Conservation (phyloP, 2,329 filamentous ascomycete genomes). For the Triangularia setosa region DNA sequence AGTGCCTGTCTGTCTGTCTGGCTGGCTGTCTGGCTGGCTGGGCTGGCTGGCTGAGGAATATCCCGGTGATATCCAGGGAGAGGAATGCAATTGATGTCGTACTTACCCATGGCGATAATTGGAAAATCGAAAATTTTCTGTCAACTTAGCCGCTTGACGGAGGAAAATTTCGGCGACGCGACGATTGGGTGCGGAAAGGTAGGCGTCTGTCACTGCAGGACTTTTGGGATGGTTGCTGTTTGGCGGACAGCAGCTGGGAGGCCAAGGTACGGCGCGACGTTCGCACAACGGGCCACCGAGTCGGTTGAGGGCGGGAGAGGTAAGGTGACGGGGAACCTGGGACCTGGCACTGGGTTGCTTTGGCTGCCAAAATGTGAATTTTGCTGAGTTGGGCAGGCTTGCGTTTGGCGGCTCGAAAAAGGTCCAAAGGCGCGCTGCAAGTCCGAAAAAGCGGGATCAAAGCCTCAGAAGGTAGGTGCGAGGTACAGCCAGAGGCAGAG, state of each 20-base stretch:
- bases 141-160: conserved; percentile 29
- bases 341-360: conserved; percentile 16
- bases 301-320: conserved; percentile 3
- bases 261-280: conserved; percentile 21
- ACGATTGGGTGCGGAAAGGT: conserved; percentile 21
- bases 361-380: neutral
- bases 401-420: conserved; percentile 18
- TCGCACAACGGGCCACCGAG: conserved; percentile 23
- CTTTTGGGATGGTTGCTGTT: conserved; percentile 23
- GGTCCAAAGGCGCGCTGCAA: conserved; percentile 21
- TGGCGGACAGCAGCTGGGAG: conserved; percentile 25
- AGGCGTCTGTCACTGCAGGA: conserved; percentile 23
- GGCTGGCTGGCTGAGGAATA: neutral
- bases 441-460: conserved; percentile 23
- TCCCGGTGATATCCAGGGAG: conserved; percentile 4
- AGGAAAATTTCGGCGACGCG: conserved; percentile 26
- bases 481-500: conserved; percentile 15
- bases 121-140: conserved; percentile 18
- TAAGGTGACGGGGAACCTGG: conserved; percentile 2
- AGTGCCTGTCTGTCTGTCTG: neutral
- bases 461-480: conserved; percentile 4
- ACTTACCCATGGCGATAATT: conserved; percentile 27
- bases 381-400: conserved; percentile 22
- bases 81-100: conserved; percentile 17
- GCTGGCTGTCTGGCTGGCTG: neutral